Evolutionary conservation across 2,329 filamentous ascomycete genomes (phyloP).

Genomic region (Neonectria hederae): DNA sequence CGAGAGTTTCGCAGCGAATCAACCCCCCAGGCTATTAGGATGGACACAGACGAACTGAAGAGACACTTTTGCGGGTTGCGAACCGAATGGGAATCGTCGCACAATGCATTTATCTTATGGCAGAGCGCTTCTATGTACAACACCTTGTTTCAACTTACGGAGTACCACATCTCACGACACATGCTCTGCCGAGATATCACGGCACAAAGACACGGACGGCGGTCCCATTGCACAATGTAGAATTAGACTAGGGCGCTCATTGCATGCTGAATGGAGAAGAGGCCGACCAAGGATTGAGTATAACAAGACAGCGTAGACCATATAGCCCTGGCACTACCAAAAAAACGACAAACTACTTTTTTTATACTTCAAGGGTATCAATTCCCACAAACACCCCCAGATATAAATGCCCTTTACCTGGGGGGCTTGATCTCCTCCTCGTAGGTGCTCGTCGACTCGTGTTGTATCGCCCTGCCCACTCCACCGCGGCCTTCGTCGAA

Average conservation of each 20-base stretch:
- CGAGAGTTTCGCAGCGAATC: constrained; percentile 89
- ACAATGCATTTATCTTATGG: constrained; percentile 21
- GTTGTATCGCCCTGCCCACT: constrained; percentile 78
- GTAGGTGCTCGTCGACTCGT: constrained; percentile 56
- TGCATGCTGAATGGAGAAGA: constrained; percentile 4
- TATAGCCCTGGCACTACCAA: constrained; percentile 13
- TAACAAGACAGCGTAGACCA: constrained; percentile 15
- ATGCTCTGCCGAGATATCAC: constrained; percentile 20
- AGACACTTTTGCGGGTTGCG: constrained; percentile 19
- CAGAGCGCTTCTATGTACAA: constrained; percentile 43
- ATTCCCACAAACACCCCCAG: constrained; percentile 24
- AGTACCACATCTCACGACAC: constrained; percentile 35
- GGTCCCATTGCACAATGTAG: constrained; percentile 31
- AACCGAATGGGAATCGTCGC: constrained; percentile 35
- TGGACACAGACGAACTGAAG: constrained; percentile 21
- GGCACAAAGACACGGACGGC: constrained; percentile 15
- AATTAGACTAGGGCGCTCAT: constrained; percentile 33
- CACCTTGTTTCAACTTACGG: constrained; percentile 41
- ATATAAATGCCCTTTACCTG: constrained; percentile 16
- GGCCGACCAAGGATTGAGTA: constrained; percentile 3
- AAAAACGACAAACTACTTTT: constrained; percentile 19
- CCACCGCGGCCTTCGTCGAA: constrained; percentile 95
- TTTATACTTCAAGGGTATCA: constrained; percentile 38
- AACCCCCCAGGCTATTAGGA: constrained; percentile 92
- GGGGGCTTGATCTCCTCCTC: constrained; percentile 51